Evolutionary conservation across 441 rosid species (phyloP).

Genomic region (Hypseocharis bilobata): DNA sequence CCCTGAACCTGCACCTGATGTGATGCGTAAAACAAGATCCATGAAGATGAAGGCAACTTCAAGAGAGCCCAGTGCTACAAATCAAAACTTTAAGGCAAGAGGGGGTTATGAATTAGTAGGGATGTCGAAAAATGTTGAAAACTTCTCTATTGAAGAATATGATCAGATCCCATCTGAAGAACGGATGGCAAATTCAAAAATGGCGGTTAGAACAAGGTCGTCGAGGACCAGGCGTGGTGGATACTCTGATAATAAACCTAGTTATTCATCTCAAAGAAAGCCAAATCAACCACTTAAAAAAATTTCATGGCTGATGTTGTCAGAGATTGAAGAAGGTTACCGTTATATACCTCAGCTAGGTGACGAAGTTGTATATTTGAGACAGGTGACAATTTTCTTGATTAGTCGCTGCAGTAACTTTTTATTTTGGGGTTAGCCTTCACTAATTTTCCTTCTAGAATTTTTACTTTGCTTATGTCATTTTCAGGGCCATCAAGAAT

Average conservation of each 20-base stretch:
- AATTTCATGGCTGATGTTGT: conserved; percentile 61
- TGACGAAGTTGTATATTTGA: conserved; percentile 60
- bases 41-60: conserved; percentile 49
- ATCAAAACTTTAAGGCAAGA: conserved; percentile 29
- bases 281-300: conserved; percentile 33
- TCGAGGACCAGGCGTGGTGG: conserved; percentile 27
- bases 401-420: background rate
- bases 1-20: conserved; percentile 33
- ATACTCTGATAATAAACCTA: conserved; percentile 21
- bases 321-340: conserved; percentile 54
- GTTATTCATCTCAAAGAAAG: conserved; percentile 25
- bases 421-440: conserved; percentile 18
- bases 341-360: conserved; percentile 70
- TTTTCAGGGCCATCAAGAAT: conserved; percentile 64
- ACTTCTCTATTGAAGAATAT: conserved; percentile 25
- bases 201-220: conserved; percentile 35
- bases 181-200: conserved; percentile 40
- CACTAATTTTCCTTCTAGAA: conserved; percentile 8
- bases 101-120: conserved; percentile 34
- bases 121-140: conserved; percentile 33
- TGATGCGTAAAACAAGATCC: conserved; percentile 56
- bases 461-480: conserved; percentile 21
- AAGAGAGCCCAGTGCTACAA: conserved; percentile 31
- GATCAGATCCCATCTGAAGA: conserved; percentile 36
- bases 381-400: conserved; percentile 37